Percentiles rank a stretch among this genome's conserved stretches.
These are phyloP conservation scores for Cyberlindnera mississippiensis DNA, from an alignment of 805 yeast species.

Conservation along the genomic window DNA sequence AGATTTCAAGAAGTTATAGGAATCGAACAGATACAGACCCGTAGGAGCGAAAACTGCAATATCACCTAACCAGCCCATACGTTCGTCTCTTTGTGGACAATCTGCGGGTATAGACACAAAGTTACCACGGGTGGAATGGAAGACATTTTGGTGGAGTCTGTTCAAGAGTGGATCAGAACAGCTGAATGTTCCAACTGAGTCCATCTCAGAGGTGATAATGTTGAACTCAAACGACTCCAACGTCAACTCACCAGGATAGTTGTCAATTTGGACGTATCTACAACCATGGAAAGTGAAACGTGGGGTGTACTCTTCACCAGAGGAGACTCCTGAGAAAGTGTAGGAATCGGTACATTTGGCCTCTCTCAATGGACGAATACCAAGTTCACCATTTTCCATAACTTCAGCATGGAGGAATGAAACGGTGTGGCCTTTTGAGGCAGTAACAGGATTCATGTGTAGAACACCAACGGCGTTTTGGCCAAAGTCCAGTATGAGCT, in stretches of 20 bases:
- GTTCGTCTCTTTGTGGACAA: constrained; percentile 23
- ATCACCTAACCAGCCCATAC: constrained; percentile 24
- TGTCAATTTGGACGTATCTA: constrained; percentile 15
- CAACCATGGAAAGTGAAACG: constrained; percentile 19
- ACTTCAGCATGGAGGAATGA: constrained; percentile 17
- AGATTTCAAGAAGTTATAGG: constrained; percentile 18
- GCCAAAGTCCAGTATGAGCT: constrained; percentile 13
- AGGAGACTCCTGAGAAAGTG: constrained; percentile 13
- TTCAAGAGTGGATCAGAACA: constrained; percentile 13
- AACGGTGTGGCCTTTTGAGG: constrained; percentile 9
- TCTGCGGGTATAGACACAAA: constrained; percentile 17
- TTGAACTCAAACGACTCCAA: constrained; percentile 11
- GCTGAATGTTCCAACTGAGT: constrained; percentile 10
- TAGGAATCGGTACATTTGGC: constrained; percentile 13
- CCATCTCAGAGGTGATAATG: constrained; percentile 13
- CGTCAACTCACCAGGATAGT: constrained; percentile 16
- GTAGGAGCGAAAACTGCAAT: constrained; percentile 22
- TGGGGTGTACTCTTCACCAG: constrained; percentile 16
- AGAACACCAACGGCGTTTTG: constrained; percentile 20
- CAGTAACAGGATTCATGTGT: constrained; percentile 13
- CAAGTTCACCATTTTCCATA: constrained; percentile 15
- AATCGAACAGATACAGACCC: constrained; percentile 17
- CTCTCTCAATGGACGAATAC: constrained; percentile 14
- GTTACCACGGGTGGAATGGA: constrained; percentile 19
- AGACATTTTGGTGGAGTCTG: constrained; percentile 14